Evolutionary conservation across 1,284 basidiomycete genomes (phyloP), one percentile per base, ranked within the genome.

Genomic region (Ustilago lituana): DNA sequence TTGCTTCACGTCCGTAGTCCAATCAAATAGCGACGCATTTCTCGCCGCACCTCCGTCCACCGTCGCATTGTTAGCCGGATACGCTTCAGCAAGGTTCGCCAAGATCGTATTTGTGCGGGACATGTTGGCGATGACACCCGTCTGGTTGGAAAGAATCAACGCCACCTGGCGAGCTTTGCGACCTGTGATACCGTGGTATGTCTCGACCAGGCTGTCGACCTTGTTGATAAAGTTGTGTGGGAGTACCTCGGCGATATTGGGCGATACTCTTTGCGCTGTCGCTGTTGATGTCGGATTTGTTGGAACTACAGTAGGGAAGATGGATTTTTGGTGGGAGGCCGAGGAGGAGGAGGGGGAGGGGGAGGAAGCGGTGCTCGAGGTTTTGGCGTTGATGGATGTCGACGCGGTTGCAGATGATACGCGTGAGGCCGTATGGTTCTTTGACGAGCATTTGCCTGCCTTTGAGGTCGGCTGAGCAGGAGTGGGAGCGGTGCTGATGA

Each of bases 81-180:
- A 62, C 4, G 65, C 49, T 20, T 52, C 43, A 4, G 52, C 53
- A 5, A 61, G 40, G 19, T 67, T 46, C 4, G 44, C 36, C 9
- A 67, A 31, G 27, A 67, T 61, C 3, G 39, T 33, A 2, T 61
- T 37, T 3, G 44, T 52, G 4, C 29, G 37, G 14, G 64, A 56
- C 4, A 41, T 26, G 23, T 67, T 67, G 5, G 63, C 64, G 4
- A 44, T 27, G 22, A 59, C 43, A 8, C 24, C 44, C 0, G 60
- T 58, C 49, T 63, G 66, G 33, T 67, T 67, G 27, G 49, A 43
- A 4, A 69, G 33, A 8, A 63, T 39, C 23, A 64, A 39, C 8
- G 59, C 66, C 19, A 64, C 15, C 40, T 69, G 66, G 3, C 60
- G 49, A 22, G 66, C 66, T 29, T 63, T 59, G 6, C 66, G 22